These are phyloP conservation scores for Tylopilus plumbeoviolaceoides DNA, from an alignment of 768 basidiomycete species.

Conservation along the genomic window DNA sequence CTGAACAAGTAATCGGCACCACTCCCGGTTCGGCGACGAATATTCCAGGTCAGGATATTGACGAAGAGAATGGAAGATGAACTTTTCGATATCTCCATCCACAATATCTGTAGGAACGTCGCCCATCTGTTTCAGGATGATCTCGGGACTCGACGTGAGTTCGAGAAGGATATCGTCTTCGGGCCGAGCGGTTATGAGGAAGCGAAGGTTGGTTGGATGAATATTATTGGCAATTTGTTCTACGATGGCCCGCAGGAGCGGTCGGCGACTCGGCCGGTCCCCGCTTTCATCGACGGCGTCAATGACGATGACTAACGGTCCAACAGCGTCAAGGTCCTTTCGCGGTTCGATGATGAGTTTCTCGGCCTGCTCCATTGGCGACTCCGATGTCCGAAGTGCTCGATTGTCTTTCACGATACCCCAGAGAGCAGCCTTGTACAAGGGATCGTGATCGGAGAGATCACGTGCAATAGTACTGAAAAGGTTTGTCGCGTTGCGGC, in stretches of 20 bases:
- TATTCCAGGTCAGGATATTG: not conserved
- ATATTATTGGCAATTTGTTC: not conserved
- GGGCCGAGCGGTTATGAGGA: constrained; percentile 12
- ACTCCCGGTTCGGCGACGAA: constrained; percentile 7
- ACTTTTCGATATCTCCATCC: not conserved
- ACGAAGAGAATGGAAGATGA: not conserved
- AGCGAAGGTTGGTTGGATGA: not conserved
- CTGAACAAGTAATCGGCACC: constrained; percentile 12
- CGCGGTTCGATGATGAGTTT: not conserved
- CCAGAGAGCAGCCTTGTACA: not conserved
- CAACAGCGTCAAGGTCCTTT: not conserved
- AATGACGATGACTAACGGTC: not conserved
- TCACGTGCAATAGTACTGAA: not conserved
- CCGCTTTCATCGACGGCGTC: not conserved
- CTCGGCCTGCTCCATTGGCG: not conserved
- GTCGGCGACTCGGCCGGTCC: not conserved
- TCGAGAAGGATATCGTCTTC: constrained; percentile 7
- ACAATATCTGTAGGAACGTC: not conserved
- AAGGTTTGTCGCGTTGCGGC: not conserved
- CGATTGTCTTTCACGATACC: not conserved
- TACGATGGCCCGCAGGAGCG: not conserved
- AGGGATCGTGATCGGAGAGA: too few species aligned
- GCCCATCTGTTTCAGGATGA: not conserved
- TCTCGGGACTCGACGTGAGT: not conserved
- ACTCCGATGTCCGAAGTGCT: not conserved